phyloP scores from a whole-genome alignment of 140 eudicot species.

The Stevia rebaudiana region DNA sequence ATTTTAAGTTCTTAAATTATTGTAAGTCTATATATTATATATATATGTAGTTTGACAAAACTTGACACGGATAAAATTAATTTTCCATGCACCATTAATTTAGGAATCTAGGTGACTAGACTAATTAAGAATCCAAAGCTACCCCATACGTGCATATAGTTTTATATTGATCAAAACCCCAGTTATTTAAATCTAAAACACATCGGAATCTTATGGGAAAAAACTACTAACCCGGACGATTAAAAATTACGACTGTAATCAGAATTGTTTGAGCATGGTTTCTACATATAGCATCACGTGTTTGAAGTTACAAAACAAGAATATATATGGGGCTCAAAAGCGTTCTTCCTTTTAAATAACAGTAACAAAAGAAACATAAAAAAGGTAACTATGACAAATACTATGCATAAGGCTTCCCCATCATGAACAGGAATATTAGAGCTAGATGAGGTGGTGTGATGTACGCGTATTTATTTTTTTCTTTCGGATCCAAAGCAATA shows the following conservation, averaged over 20 bases:
- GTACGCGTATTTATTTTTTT: no score
- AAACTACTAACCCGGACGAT: not conserved
- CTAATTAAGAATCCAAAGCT: constrained; percentile 22
- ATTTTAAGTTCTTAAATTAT: no score
- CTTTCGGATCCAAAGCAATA: no score
- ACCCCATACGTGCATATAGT: constrained; percentile 19
- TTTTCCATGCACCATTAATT: constrained; percentile 17
- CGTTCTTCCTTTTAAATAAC: constrained; percentile 17
- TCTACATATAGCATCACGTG: constrained; percentile 19
- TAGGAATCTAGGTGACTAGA: constrained; percentile 25
- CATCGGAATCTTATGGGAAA: not conserved
- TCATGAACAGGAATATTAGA: no score
- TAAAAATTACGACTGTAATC: not conserved
- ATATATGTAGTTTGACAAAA: not conserved
- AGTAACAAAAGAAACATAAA: constrained; percentile 5
- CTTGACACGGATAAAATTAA: not conserved
- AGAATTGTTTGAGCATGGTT: constrained; percentile 4
- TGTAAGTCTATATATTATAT: no score
- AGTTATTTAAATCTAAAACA: not conserved
- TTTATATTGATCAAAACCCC: not conserved
- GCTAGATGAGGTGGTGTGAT: no score
- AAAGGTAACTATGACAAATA: not conserved
- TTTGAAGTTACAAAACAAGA: constrained; percentile 16
- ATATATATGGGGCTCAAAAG: constrained; percentile 24
- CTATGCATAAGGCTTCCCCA: no score